Evolutionary conservation across 345 rosid species (phyloP), one percentile per base, ranked within the genome.

Genomic region (Eucalyptus tenuipes): DNA sequence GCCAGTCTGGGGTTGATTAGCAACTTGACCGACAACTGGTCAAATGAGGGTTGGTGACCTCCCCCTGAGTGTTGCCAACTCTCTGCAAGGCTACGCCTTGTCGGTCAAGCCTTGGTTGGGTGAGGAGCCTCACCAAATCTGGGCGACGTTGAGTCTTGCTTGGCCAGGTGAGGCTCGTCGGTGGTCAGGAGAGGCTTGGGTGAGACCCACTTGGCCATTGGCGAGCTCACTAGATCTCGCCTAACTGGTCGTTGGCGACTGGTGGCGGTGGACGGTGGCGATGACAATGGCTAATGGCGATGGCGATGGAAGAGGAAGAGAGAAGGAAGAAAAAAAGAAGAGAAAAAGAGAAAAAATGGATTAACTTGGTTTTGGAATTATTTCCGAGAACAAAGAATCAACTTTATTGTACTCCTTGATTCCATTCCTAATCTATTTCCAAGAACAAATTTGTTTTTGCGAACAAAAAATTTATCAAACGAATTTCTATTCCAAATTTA

Each of bases 121-220:
- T 2, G 4, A 49, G 49, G 49, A 49, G 49, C 49, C 49, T 50
- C 53, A 50, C 2, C 53, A 50, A 50, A 16, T 50, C 0, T 16
- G 0, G 53, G 20, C 2, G 1, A 50, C 20, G 53, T 50, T 0
- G 2, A 50, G 53, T 50, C 0, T 50, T 16, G 53, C 20, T 3
- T 0, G 0, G 0, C 4, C 0, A 16, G 0, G 53, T 50, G 20
- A 50, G 53, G 2, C 20, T 50, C 0, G 1, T 0, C 1, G 1
- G 0, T 50, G 53, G 53, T 50, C 0, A 50, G 1, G 53, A 50
- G 53, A 50, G 22, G 53, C 22, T 0, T 50, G 2, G 53, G 53
- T 50, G 53, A 50, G 53, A 8, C 53, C 22, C 53, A 50, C 22
- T 50, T 50, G 53, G 53, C 55, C 55, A 52, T 24, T 52, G 18